Evolutionary conservation across 2,329 filamentous ascomycete genomes (phyloP).

Genomic region (Stylonectria norvegica): DNA sequence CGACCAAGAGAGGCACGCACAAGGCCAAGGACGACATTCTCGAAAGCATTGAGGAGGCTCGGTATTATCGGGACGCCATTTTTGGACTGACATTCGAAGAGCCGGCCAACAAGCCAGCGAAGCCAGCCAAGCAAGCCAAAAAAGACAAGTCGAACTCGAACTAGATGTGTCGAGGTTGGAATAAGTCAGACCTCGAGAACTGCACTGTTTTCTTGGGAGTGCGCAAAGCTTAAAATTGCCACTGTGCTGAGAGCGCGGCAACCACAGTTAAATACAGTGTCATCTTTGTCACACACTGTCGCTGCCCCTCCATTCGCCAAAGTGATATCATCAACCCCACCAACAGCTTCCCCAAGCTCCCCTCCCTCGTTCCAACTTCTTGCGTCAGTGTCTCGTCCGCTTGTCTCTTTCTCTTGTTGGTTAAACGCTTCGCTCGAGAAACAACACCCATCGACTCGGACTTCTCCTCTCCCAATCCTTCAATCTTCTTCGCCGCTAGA

Average conservation of each 20-base stretch:
- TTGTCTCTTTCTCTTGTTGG: slow-evolving; percentile 1
- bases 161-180: no score
- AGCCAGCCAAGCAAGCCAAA: slow-evolving; percentile 17
- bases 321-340: slow-evolving; percentile 29
- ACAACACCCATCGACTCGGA: no score
- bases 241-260: no score
- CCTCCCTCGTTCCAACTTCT: slow-evolving; percentile 14
- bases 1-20: slow-evolving; percentile 72
- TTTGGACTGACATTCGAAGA: slow-evolving; percentile 47
- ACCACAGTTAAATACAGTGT: slow-evolving; percentile 16
- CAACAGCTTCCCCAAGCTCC: slow-evolving; percentile 30
- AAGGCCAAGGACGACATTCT: slow-evolving; percentile 85
- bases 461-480: slow-evolving; percentile 6
- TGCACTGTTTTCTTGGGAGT: slow-evolving; percentile 7
- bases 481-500: slow-evolving; percentile 8
- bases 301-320: slow-evolving; percentile 26
- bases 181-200: no score
- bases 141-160: no score
- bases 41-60: slow-evolving; percentile 91
- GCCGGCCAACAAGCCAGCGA: slow-evolving; percentile 12
- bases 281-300: slow-evolving; percentile 9
- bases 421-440: no score
- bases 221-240: not conserved
- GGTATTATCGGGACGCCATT: slow-evolving; percentile 71
- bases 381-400: slow-evolving; percentile 13